Conservation (phyloP, 257 asterid species). For the Solanum gracilifrons region DNA sequence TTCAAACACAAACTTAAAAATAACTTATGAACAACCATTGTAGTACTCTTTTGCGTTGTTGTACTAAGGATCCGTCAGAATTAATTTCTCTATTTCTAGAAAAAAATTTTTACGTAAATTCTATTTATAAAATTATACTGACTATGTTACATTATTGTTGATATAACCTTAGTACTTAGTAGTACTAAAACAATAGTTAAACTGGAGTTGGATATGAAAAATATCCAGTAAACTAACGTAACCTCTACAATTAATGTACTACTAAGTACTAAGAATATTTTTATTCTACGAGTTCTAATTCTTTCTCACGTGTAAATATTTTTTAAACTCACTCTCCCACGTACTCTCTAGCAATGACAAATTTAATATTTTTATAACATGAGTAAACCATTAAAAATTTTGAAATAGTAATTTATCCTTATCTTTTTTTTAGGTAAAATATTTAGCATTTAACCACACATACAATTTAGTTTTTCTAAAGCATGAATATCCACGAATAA, state of each 20-base stretch:
- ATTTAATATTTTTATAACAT: no score
- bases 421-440: neutral
- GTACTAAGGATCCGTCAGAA: neutral
- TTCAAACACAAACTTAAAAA: no score
- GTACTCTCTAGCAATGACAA: no score
- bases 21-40: neutral
- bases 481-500: neutral
- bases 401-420: neutral
- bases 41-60: neutral
- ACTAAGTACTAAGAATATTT: neutral
- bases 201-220: neutral
- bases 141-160: neutral
- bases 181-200: neutral
- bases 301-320: neutral
- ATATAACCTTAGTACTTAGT: no score
- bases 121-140: neutral
- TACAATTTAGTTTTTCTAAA: no score
- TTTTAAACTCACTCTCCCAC: neutral
- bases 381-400: neutral
- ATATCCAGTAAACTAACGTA: neutral
- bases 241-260: neutral
- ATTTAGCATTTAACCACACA: neutral
- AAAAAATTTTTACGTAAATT: neutral
- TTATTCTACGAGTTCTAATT: neutral
- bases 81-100: neutral